A percentile compares a stretch with the other conserved stretches of the same genome.
Evolutionary conservation across 768 basidiomycete species (phyloP).

Genomic region (Neoboletus subvelutipes): DNA sequence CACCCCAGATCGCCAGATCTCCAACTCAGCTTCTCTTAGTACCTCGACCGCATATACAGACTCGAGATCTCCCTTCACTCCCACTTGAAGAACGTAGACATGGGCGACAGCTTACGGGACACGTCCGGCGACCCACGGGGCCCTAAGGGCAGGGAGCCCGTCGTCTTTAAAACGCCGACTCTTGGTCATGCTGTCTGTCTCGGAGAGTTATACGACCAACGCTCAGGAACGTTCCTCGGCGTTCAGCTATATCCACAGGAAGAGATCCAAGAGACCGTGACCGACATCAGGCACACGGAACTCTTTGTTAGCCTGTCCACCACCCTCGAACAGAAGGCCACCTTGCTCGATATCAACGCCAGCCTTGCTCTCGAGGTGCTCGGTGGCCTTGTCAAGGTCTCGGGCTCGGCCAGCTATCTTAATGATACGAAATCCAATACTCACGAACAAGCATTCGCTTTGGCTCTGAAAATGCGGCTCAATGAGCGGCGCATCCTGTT

Average conservation of each 20-base stretch:
- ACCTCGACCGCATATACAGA: neutral
- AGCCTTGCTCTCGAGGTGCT: neutral
- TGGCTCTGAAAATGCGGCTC: neutral
- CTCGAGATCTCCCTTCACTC: neutral
- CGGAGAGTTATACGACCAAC: neutral
- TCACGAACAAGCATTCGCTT: neutral
- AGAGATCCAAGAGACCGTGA: neutral
- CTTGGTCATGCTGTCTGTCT: neutral
- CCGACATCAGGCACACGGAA: too few relatives aligned
- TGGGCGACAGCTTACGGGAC: too few relatives aligned
- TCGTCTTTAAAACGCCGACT: neutral
- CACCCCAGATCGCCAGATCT: neutral
- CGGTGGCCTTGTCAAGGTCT: neutral
- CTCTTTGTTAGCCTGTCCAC: neutral
- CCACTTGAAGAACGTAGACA: neutral
- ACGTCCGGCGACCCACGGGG: fast-evolving
- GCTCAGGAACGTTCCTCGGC: neutral
- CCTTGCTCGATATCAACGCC: neutral
- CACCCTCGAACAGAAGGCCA: neutral
- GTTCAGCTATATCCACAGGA: neutral
- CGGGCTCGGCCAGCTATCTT: neutral
- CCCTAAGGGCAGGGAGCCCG: neutral
- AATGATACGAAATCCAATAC: neutral
- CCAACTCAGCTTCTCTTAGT: neutral
- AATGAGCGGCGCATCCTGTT: neutral